Evolutionary conservation across 805 yeast species (phyloP).

Genomic region (Sugiyamaella chiloensis): DNA sequence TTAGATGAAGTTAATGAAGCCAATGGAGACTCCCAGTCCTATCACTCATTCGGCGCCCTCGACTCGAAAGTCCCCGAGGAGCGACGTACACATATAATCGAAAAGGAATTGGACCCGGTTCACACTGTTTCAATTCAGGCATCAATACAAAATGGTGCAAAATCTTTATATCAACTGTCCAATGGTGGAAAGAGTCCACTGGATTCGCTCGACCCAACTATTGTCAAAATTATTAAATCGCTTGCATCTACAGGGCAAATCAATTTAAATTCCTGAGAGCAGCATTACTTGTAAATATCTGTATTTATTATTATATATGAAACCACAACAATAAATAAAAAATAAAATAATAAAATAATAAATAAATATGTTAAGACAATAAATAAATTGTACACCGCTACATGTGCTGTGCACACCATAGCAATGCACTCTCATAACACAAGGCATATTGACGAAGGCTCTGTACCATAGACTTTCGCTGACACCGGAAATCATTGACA

Average conservation of each 20-base stretch:
- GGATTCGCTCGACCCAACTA: neutral
- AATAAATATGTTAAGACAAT: constrained; percentile 11
- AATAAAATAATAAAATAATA: constrained; percentile 7
- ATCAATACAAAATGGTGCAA: constrained; percentile 35
- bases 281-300: no score
- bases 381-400: constrained; percentile 7
- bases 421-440: constrained; percentile 60
- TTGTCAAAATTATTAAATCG: constrained; percentile 1
- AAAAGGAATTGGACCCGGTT: constrained; percentile 46
- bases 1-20: constrained; percentile 74
- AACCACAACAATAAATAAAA: neutral
- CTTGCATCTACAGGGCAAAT: constrained; percentile 1
- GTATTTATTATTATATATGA: neutral
- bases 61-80: constrained; percentile 24
- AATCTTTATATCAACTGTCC: neutral
- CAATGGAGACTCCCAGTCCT: constrained; percentile 45
- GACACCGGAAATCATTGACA: constrained; percentile 65
- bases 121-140: constrained; percentile 50
- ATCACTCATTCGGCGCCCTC: constrained; percentile 20
- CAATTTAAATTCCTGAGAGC: neutral
- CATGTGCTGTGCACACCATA: constrained; percentile 22
- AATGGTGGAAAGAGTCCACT: constrained; percentile 2
- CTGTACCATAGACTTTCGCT: constrained; percentile 82
- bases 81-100: constrained; percentile 34
- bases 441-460: constrained; percentile 69